These are phyloP conservation scores for Phytopythium kandeliae DNA, from an alignment of 352 stramenopile species.

Conservation along the genomic window DNA sequence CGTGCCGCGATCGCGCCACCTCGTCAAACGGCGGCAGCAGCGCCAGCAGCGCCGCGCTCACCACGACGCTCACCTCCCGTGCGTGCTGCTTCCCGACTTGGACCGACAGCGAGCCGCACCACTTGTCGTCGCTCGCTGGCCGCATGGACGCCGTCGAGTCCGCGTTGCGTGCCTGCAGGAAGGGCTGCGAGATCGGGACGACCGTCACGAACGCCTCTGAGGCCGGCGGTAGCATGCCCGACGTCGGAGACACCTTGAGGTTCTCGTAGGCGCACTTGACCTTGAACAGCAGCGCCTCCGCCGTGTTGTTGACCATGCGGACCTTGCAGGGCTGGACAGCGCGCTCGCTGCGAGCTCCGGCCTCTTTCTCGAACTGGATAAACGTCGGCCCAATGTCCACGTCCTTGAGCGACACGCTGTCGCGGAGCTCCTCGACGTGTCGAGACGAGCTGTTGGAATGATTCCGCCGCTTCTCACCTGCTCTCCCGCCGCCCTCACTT, in stretches of 20 bases:
- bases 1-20: slow-evolving; percentile 51
- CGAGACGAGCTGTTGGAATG: background rate
- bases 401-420: slow-evolving; percentile 29
- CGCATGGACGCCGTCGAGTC: background rate
- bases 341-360: slow-evolving; percentile 16
- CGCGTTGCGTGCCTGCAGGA: slow-evolving; percentile 13
- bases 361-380: slow-evolving; percentile 40
- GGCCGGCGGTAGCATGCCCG: slow-evolving; percentile 36
- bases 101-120: slow-evolving; percentile 61
- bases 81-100: slow-evolving; percentile 35
- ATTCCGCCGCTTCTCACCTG: background rate
- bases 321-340: slow-evolving; percentile 23
- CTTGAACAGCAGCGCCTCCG: slow-evolving; percentile 39
- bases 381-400: slow-evolving; percentile 59
- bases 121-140: slow-evolving; percentile 22
- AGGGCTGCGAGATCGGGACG: slow-evolving; percentile 47
- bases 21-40: slow-evolving; percentile 52
- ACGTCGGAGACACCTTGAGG: slow-evolving; percentile 35
- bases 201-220: slow-evolving; percentile 41
- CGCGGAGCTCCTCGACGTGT: slow-evolving; percentile 41
- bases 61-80: slow-evolving; percentile 69
- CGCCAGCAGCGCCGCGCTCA: slow-evolving; percentile 30
- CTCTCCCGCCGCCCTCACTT: background rate
- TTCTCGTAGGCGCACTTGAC: slow-evolving; percentile 51
- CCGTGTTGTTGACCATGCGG: slow-evolving; percentile 56